These are phyloP conservation scores for Cruciata laevipes DNA, from an alignment of 257 asterid genomes.

Conservation along the genomic window DNA sequence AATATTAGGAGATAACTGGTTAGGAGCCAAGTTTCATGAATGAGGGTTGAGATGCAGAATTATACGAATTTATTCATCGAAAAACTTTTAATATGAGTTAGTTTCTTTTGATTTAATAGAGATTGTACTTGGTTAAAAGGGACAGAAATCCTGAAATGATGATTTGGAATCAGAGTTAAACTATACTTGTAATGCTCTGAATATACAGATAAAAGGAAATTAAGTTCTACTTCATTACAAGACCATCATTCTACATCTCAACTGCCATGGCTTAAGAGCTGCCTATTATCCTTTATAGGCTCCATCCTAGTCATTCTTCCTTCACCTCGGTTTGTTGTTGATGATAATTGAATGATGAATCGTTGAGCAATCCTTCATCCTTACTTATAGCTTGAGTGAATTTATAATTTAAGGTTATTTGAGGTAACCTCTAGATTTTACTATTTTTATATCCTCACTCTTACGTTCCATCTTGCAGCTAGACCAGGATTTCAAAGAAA, in stretches of 20 bases:
- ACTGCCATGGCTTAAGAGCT: not conserved
- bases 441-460: not conserved
- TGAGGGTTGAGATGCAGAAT: not conserved
- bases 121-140: not conserved
- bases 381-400: not conserved
- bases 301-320: not conserved
- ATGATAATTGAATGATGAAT: conserved; percentile 2
- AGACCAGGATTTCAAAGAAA: conserved; percentile 83
- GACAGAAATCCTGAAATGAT: not conserved
- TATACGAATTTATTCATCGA: not conserved
- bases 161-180: not conserved
- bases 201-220: not conserved
- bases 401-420: not conserved
- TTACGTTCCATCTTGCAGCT: conserved; percentile 43
- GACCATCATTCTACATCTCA: not conserved
- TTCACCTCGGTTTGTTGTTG: not conserved
- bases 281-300: not conserved
- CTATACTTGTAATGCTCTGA: not conserved
- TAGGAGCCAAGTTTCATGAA: not conserved
- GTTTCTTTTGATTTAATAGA: not conserved
- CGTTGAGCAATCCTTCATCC: not conserved
- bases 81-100: not conserved
- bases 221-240: not conserved
- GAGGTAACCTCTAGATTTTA: not conserved
- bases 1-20: not conserved